Evolutionary conservation across 1,284 basidiomycete genomes (phyloP).

Genomic region (Tausonia pullulans): DNA sequence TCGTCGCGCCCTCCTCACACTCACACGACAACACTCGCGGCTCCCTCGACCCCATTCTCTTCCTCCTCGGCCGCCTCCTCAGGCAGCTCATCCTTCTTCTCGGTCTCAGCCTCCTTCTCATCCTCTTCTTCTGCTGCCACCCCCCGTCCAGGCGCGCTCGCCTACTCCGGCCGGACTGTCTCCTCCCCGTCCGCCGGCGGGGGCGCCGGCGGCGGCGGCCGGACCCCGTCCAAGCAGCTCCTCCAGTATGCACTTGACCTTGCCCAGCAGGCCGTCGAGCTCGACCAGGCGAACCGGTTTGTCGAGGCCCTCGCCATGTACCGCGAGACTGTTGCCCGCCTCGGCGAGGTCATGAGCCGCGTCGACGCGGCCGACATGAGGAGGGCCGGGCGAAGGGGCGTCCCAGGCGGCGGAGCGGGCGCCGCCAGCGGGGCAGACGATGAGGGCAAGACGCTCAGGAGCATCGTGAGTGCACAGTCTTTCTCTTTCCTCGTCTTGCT

Average conservation of each 20-base stretch:
- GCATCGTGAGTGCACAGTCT: constrained; percentile 29
- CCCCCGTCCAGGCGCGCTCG: no score
- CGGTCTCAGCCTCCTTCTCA: no score
- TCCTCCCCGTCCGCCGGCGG: background rate
- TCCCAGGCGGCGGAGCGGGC: constrained; percentile 5
- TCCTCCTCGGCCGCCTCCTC: no score
- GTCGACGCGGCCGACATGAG: constrained; percentile 22
- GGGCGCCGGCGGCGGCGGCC: background rate
- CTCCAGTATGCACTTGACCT: constrained; percentile 35
- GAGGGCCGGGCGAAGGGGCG: constrained; percentile 12
- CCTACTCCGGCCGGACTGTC: background rate
- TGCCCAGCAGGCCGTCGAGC: constrained; percentile 35
- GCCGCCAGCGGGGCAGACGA: constrained; percentile 29
- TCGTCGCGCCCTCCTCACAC: no score
- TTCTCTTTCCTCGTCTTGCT: background rate
- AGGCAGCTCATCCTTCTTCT: no score
- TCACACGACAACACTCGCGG: no score
- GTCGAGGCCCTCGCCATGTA: constrained; percentile 32
- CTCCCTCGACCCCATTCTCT: no score
- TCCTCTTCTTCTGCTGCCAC: no score
- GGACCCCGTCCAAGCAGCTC: constrained; percentile 26
- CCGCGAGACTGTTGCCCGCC: constrained; percentile 30
- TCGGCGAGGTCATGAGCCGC: constrained; percentile 35
- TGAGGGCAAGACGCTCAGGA: constrained; percentile 32
- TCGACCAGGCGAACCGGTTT: constrained; percentile 35